A percentile compares a stretch with the other conserved stretches of the same genome.
phyloP scores from a whole-genome alignment of 2,329 filamentous ascomycete species.

The Microascus cirrosus region DNA sequence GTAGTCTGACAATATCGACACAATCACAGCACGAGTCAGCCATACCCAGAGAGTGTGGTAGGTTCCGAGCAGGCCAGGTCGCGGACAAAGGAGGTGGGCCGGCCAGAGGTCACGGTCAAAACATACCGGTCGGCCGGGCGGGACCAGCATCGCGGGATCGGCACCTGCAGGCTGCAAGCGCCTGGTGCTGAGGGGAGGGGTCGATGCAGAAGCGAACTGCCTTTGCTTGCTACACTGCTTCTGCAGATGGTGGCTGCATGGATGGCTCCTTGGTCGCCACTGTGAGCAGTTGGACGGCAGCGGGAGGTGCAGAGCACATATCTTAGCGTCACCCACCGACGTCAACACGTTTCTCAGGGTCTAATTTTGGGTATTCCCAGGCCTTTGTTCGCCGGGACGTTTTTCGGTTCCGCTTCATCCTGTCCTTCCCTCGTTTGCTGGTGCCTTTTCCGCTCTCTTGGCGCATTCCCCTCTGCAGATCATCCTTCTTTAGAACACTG shows the following conservation, averaged over 20 bases:
- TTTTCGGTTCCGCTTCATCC: neutral
- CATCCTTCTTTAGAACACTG: neutral
- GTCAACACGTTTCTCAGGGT: neutral
- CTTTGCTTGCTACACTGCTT: neutral
- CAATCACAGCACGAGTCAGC: neutral
- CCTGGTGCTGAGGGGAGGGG: neutral
- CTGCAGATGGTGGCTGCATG: neutral
- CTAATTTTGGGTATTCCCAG: neutral
- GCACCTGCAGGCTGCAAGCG: neutral
- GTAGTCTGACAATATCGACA: neutral
- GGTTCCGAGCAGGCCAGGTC: too few species aligned
- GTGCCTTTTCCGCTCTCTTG: neutral
- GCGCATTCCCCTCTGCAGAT: neutral
- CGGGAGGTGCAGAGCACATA: neutral
- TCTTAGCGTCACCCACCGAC: conserved; percentile 1
- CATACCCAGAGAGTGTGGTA: neutral
- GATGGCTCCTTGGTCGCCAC: neutral
- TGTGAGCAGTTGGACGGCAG: neutral
- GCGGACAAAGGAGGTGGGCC: too few species aligned
- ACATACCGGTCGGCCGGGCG: too few species aligned
- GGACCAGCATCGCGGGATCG: neutral
- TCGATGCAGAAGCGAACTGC: neutral
- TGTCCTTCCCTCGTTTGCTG: neutral
- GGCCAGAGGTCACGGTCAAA: too few species aligned
- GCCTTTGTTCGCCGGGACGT: neutral